A percentile compares a stretch with the other conserved stretches of the same genome.
Evolutionary conservation across 164 flowering plant species (phyloP).

Genomic region (Saururus chinensis): DNA sequence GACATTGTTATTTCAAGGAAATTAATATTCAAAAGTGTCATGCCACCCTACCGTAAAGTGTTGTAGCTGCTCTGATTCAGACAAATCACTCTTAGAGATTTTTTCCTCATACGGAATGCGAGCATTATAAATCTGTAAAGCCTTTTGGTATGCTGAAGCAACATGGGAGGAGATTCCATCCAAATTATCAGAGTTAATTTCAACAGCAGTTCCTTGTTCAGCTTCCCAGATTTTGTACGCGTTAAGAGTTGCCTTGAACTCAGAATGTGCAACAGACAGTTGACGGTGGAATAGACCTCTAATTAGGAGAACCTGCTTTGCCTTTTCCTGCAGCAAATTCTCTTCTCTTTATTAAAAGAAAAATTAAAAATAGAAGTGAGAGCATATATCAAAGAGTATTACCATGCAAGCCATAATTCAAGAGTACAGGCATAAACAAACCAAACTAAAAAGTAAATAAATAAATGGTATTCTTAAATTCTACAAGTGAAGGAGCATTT

Average conservation of each 20-base stretch:
- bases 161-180: conserved; percentile 54
- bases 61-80: conserved; percentile 63
- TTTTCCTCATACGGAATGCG: conserved; percentile 60
- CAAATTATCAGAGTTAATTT: conserved; percentile 29
- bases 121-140: conserved; percentile 57
- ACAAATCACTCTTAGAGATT: conserved; percentile 28
- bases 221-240: conserved; percentile 82
- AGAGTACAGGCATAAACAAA: neutral
- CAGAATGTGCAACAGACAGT: conserved; percentile 61
- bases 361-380: neutral
- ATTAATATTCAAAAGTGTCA: neutral
- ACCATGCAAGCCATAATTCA: neutral
- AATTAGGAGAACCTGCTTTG: conserved; percentile 61
- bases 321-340: conserved; percentile 40
- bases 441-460: no score
- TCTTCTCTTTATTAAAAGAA: neutral
- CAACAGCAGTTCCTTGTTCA: conserved; percentile 36
- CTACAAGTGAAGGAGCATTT: no score
- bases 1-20: neutral
- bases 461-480: no score
- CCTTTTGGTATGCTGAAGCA: conserved; percentile 58
- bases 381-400: neutral
- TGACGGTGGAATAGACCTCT: conserved; percentile 78
- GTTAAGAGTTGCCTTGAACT: conserved; percentile 35
- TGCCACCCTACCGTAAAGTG: conserved; percentile 42